Conservation (phyloP, 2,329 filamentous ascomycete genomes). For the Fusarium palustre region DNA sequence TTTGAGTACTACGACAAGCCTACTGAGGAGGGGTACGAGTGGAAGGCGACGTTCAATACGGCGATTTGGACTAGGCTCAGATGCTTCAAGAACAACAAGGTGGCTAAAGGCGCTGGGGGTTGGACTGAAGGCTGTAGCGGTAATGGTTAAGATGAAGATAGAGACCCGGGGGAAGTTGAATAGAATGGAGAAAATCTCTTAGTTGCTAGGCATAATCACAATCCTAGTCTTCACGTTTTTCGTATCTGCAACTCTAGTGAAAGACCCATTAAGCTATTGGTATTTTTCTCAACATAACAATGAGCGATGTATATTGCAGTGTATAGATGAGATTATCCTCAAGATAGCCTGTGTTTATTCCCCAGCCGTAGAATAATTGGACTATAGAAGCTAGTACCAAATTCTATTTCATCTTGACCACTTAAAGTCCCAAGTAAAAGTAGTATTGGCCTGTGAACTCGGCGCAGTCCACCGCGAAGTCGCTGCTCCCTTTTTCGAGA, state of each 20-base stretch:
- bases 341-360: neutral
- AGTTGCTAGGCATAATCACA: neutral
- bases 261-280: neutral
- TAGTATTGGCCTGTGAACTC: constrained; percentile 19
- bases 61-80: neutral
- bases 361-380: neutral
- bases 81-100: constrained; percentile 18
- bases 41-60: constrained; percentile 3
- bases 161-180: no score
- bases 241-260: neutral
- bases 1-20: constrained; percentile 18
- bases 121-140: constrained; percentile 9
- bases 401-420: no score
- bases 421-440: constrained; percentile 11
- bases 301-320: neutral
- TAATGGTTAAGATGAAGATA: neutral
- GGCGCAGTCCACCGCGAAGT: constrained; percentile 7
- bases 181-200: no score
- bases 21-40: neutral
- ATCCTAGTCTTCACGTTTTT: neutral
- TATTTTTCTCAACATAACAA: neutral
- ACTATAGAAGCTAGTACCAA: neutral
- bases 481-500: neutral
- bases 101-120: neutral
- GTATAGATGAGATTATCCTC: neutral